Conservation (phyloP, 169 alveolate species). For the Plasmodium falciparum region DNA sequence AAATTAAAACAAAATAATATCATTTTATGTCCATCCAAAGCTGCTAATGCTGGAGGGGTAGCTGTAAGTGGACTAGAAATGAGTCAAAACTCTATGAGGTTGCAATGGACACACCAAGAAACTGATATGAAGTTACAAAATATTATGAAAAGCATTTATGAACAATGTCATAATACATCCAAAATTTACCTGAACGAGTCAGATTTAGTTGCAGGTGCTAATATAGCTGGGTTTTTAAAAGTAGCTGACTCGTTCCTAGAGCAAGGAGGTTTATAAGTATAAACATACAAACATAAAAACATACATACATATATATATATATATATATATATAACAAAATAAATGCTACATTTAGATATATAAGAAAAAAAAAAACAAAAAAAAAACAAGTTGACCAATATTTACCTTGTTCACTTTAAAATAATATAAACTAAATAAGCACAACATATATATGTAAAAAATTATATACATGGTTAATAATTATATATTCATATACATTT, state of each 20-base stretch:
- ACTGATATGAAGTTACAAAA: slow-evolving; percentile 83
- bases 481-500: no score
- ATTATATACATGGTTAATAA: no score
- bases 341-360: no score
- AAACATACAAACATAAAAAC: no score
- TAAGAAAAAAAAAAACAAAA: no score
- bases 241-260: slow-evolving; percentile 89
- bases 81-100: slow-evolving; percentile 89
- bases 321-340: no score
- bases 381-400: no score
- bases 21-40: slow-evolving; percentile 89
- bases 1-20: slow-evolving; percentile 79
- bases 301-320: no score
- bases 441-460: no score
- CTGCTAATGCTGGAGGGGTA: slow-evolving; percentile 93
- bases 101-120: slow-evolving; percentile 86
- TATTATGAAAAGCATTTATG: slow-evolving; percentile 85
- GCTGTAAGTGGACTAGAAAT: slow-evolving; percentile 91
- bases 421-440: no score
- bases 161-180: slow-evolving; percentile 82
- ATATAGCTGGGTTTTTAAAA: slow-evolving; percentile 89
- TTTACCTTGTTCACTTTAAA: no score
- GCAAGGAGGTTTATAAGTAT: slow-evolving; percentile 81
- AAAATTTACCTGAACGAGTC: slow-evolving; percentile 77
- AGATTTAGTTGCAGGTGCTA: slow-evolving; percentile 90